Evolutionary conservation across 257 asterid genomes (phyloP).

Genomic region (Primulina eburnea): DNA sequence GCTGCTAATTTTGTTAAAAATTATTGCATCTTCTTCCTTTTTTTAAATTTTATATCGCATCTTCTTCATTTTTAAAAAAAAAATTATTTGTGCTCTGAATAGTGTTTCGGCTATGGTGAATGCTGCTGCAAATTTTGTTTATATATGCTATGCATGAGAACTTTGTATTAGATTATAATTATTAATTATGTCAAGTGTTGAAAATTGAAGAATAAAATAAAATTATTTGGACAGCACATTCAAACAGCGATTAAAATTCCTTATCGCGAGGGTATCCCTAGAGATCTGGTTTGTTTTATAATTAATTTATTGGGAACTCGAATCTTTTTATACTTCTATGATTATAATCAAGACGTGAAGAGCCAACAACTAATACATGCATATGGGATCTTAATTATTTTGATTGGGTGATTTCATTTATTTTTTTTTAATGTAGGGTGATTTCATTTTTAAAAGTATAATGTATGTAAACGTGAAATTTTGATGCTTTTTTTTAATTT

Average conservation of each 20-base stretch:
- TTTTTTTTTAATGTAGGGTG: too few relatives aligned
- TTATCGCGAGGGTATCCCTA: constrained; percentile 55
- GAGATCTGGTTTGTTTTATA: constrained; percentile 55
- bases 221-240: constrained; percentile 34
- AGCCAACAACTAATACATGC: neutral
- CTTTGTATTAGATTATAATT: constrained; percentile 8
- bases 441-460: too few relatives aligned
- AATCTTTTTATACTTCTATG: neutral
- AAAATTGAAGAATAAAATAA: constrained; percentile 14
- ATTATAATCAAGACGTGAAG: neutral
- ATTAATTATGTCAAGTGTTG: constrained; percentile 22
- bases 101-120: constrained; percentile 8
- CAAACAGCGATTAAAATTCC: constrained; percentile 29
- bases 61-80: too few relatives aligned
- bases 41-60: too few relatives aligned
- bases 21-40: too few relatives aligned
- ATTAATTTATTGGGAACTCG: constrained; percentile 31
- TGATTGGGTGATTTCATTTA: neutral
- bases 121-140: constrained; percentile 21
- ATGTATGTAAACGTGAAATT: too few relatives aligned
- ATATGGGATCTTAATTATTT: too few relatives aligned
- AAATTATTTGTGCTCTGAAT: neutral
- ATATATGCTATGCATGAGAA: constrained; percentile 36
- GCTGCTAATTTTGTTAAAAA: too few relatives aligned
- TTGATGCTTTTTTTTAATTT: too few relatives aligned